These are phyloP conservation scores for Aspergillus nomiae DNA, from an alignment of 2,329 filamentous ascomycete genomes.

Conservation along the genomic window DNA sequence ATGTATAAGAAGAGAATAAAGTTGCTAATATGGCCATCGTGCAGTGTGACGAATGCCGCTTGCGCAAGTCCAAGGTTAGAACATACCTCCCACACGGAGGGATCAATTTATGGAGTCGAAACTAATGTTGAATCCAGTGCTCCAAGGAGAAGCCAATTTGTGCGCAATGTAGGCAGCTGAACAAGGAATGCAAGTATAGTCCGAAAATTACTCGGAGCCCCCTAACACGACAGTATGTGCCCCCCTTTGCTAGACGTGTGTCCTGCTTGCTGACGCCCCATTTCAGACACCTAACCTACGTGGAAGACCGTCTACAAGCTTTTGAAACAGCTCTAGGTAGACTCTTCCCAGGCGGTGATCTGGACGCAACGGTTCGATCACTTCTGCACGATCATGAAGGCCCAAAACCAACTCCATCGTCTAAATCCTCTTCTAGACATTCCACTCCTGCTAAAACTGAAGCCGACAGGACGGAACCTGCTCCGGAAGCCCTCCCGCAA, in stretches of 20 bases:
- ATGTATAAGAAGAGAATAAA: background rate
- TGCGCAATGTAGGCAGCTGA: constrained; percentile 41
- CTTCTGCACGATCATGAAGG: constrained; percentile 40
- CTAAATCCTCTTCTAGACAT: constrained; percentile 41
- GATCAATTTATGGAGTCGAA: background rate
- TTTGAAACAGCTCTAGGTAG: constrained; percentile 42
- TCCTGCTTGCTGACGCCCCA: background rate
- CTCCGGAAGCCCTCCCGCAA: constrained; percentile 47
- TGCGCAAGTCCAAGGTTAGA: constrained; percentile 42
- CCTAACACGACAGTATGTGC: constrained; percentile 43
- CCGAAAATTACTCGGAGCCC: constrained; percentile 45
- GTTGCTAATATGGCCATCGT: constrained; percentile 9
- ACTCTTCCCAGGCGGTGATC: constrained; percentile 41
- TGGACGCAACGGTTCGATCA: constrained; percentile 42
- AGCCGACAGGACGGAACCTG: constrained; percentile 36
- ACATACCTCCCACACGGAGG: background rate
- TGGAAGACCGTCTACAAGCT: constrained; percentile 42
- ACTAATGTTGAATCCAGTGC: constrained; percentile 30
- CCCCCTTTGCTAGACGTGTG: background rate
- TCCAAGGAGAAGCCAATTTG: constrained; percentile 46
- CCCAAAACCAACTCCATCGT: constrained; percentile 33
- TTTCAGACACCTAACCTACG: constrained; percentile 40
- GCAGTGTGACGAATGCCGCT: constrained; percentile 44
- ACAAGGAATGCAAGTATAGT: constrained; percentile 46
- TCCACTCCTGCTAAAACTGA: constrained; percentile 39